phyloP scores from a whole-genome alignment of 495 filamentous ascomycete genomes.

The Hypoxylon fuscum region DNA sequence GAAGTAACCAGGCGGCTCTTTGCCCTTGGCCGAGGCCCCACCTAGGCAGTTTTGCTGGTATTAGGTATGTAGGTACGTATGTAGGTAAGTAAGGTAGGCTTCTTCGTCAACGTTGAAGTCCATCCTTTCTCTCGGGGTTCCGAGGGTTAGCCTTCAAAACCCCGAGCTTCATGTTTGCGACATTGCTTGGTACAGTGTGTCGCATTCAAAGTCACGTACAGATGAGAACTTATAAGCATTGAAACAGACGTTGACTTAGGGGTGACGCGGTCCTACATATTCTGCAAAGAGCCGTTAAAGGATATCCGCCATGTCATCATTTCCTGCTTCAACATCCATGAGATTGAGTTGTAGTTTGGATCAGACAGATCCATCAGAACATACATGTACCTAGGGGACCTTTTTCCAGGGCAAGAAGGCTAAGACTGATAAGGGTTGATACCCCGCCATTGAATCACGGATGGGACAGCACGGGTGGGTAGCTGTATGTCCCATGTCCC shows the following conservation, averaged over 20 bases:
- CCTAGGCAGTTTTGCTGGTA: too few relatives aligned
- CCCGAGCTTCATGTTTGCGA: constrained; percentile 32
- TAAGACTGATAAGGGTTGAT: constrained; percentile 37
- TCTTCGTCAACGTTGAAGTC: neutral
- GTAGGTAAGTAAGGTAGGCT: too few relatives aligned
- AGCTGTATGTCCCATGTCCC: too few relatives aligned
- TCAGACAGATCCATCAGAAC: constrained; percentile 17
- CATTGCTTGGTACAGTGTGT: constrained; percentile 25
- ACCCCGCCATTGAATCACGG: constrained; percentile 35
- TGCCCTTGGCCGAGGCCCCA: neutral
- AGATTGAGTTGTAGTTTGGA: constrained; percentile 36
- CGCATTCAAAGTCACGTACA: constrained; percentile 24
- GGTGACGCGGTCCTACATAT: constrained; percentile 31
- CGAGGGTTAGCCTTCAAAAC: constrained; percentile 21
- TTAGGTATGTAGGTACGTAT: too few relatives aligned
- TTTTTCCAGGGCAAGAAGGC: neutral
- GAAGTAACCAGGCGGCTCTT: constrained; percentile 24
- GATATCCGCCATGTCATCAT: constrained; percentile 32
- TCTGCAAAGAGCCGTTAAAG: constrained; percentile 38
- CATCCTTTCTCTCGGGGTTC: constrained; percentile 24
- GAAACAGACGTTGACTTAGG: constrained; percentile 36
- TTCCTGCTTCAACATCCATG: constrained; percentile 30
- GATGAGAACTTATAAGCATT: constrained; percentile 21
- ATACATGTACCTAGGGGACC: constrained; percentile 23
- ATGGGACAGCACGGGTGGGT: constrained; percentile 26